These are phyloP conservation scores for Protea cynaroides DNA, from an alignment of 164 flowering plant genomes.

Conservation along the genomic window DNA sequence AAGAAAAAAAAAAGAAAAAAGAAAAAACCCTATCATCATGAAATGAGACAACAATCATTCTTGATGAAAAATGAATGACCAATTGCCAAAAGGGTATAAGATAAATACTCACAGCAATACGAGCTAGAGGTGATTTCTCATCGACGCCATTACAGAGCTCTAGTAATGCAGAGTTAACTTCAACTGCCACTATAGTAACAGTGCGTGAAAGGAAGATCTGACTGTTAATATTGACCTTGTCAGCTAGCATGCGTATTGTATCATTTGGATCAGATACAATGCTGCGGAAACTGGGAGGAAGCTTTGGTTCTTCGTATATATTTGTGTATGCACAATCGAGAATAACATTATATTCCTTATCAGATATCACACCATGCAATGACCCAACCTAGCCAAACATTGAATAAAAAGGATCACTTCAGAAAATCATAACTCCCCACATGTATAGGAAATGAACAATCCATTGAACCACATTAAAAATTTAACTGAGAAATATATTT, in stretches of 20 bases:
- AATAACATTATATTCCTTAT: slow-evolving; percentile 79
- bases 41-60: neutral
- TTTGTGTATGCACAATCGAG: slow-evolving; percentile 70
- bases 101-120: slow-evolving; percentile 62
- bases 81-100: neutral
- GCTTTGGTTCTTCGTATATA: slow-evolving; percentile 66
- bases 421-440: slow-evolving; percentile 8
- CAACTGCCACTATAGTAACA: slow-evolving; percentile 68
- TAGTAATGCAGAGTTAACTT: slow-evolving; percentile 66
- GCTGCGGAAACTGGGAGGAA: slow-evolving; percentile 88
- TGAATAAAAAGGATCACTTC: slow-evolving; percentile 1
- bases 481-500: too few species aligned
- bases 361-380: slow-evolving; percentile 76
- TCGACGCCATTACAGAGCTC: slow-evolving; percentile 74
- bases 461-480: too few species aligned
- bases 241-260: slow-evolving; percentile 71
- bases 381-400: slow-evolving; percentile 57
- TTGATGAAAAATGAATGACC: too few species aligned
- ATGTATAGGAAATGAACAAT: too few species aligned
- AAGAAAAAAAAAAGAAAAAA: too few species aligned
- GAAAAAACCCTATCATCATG: neutral
- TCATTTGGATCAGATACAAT: slow-evolving; percentile 52
- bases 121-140: slow-evolving; percentile 83
- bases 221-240: slow-evolving; percentile 85
- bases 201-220: slow-evolving; percentile 73